Evolutionary conservation across 805 yeast species (phyloP).

Genomic region (Myxozyma lipomycoides): DNA sequence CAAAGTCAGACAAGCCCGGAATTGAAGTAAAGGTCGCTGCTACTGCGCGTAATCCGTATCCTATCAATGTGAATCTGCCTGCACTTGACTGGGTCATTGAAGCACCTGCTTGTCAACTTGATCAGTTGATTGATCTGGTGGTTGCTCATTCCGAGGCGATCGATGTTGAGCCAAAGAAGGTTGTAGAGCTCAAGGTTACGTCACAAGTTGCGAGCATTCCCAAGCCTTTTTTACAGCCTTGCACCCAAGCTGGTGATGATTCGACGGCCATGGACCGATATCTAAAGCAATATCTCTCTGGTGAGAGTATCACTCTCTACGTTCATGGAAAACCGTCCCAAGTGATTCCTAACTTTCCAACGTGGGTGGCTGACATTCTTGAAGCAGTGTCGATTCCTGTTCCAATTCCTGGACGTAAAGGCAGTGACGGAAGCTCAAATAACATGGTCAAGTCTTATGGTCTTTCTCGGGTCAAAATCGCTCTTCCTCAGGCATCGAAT

Average conservation of each 20-base stretch:
- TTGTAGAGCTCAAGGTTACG: slow-evolving; percentile 10
- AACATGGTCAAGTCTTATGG: slow-evolving; percentile 22
- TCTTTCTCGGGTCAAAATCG: slow-evolving; percentile 20
- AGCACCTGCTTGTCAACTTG: slow-evolving; percentile 19
- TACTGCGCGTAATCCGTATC: slow-evolving; percentile 22
- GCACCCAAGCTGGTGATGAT: slow-evolving; percentile 15
- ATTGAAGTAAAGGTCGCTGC: slow-evolving; percentile 22
- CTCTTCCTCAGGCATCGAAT: slow-evolving; percentile 7
- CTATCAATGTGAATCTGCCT: slow-evolving; percentile 19
- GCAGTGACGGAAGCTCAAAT: slow-evolving; percentile 12
- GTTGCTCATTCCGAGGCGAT: slow-evolving; percentile 20
- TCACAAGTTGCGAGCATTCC: slow-evolving; percentile 14
- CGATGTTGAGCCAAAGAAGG: slow-evolving; percentile 11
- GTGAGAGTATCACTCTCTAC: slow-evolving; percentile 19
- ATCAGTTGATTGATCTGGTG: slow-evolving; percentile 15
- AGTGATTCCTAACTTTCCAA: slow-evolving; percentile 19
- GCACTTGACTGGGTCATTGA: slow-evolving; percentile 24
- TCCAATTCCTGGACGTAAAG: slow-evolving; percentile 23
- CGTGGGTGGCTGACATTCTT: slow-evolving; percentile 20
- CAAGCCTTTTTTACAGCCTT: slow-evolving; percentile 16
- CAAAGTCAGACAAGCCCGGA: slow-evolving; percentile 8
- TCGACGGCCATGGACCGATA: slow-evolving; percentile 24
- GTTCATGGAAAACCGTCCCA: slow-evolving; percentile 24
- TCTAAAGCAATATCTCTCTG: slow-evolving; percentile 15
- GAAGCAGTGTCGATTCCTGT: slow-evolving; percentile 22